Evolutionary conservation across 176 grass and related monocot genomes (phyloP), one percentile per base, ranked within the genome.

Genomic region (Zizania latifolia): DNA sequence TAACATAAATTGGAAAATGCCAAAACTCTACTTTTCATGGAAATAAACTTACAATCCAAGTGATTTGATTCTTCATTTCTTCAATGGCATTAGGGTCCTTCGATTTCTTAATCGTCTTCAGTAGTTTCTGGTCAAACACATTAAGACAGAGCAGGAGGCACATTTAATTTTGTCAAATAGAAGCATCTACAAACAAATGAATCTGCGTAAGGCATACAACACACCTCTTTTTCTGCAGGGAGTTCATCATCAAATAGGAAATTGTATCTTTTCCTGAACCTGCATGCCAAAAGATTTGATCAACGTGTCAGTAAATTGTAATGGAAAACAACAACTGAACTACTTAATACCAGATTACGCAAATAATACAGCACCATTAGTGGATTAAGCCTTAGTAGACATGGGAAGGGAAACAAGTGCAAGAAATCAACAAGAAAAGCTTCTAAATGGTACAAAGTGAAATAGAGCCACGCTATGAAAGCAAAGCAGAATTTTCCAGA

Each of bases 231-330:
- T 74, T 98, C 94, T 28, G 78, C 29, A 81, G 91, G 94, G 44
- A 94, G 79, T 68, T 94, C 78, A 27, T 85, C 67, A 19, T 98
- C 94, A 81, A 87, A 94, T 44, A 94, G 71, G 65, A 98, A 98
- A 87, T 83, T 79, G 31, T 92, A 98, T 87, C 89, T 87, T 87
- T 94, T 98, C 79, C 86, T 92, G 64, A 98, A 98, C 31, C 94
- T 94, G 75, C 44, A 48, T 53, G 30, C 11, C 35, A 67, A 80
- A 15, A 53, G 82, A 81, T 77, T 50, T 62, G 21, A 50, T 44
- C 19, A 36, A 65, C 4, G 6, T 72, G 58, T 77, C 28, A 77
- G 77, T 10, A 50, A 2, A 59, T 10, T 36, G 41, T 37, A 13
- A 29, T 10, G 21, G 2, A 65, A 77, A 77, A 28, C 0, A 0